These are phyloP conservation scores for Rosa multiflora DNA, from an alignment of 306 rosid species.

Conservation along the genomic window DNA sequence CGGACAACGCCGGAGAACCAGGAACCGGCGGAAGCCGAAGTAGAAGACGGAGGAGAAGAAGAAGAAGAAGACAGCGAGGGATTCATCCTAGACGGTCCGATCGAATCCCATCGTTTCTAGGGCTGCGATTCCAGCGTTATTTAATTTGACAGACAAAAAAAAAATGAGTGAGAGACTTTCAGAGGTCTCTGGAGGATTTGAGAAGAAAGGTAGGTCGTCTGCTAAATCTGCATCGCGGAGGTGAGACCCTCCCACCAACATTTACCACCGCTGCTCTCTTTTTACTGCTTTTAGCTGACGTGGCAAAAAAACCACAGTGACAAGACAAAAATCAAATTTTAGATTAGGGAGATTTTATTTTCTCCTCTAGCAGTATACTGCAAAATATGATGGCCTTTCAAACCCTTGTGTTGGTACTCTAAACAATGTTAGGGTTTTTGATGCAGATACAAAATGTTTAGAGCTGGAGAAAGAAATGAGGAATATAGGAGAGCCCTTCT, in stretches of 20 bases:
- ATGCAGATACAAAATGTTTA: too few relatives aligned
- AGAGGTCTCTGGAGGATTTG: background rate
- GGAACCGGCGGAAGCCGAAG: constrained; percentile 57
- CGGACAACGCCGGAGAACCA: constrained; percentile 93
- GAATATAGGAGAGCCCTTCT: too few relatives aligned
- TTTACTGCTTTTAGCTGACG: background rate
- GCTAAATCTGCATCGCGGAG: background rate
- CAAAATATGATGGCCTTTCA: too few relatives aligned
- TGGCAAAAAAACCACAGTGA: background rate
- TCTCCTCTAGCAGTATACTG: too few relatives aligned
- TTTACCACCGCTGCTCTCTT: background rate
- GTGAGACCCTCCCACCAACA: background rate
- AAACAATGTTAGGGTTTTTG: too few relatives aligned
- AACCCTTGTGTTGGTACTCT: too few relatives aligned
- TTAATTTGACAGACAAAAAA: background rate
- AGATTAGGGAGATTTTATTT: too few relatives aligned
- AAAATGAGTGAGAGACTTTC: background rate
- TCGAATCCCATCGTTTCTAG: constrained; percentile 13
- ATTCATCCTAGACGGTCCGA: constrained; percentile 49
- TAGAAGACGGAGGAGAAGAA: constrained; percentile 30
- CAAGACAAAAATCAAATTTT: too few relatives aligned
- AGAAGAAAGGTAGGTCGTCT: background rate
- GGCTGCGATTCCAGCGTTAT: background rate
- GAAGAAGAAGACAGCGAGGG: constrained; percentile 42
- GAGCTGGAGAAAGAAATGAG: too few relatives aligned